Base-by-base conservation (phyloP, 805 yeast species). In the Candida montana region DNA sequence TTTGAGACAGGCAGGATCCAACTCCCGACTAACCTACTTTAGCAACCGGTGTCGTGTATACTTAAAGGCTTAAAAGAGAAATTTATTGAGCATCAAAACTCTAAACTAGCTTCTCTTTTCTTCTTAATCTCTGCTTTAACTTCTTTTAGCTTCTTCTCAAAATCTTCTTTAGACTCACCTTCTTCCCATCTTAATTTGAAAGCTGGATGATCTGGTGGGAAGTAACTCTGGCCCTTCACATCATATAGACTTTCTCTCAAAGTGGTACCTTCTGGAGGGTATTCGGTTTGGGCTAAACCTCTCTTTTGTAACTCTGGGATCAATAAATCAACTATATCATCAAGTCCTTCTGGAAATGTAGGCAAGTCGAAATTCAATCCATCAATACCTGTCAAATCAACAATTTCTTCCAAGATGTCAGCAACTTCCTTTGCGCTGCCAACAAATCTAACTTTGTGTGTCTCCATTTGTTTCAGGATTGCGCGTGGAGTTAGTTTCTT, bases 311-410 rank as follows among this genome's bases (percentile, higher is more conserved):
- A n/a, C n/a, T n/a, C n/a, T n/a, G 73, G 72, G 15, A 68, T n/a
- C 31, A 68, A 51, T 18, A 50, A 46, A 16, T 68, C 64, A 18
- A 67, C 64, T 18, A 68, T 46, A 17, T 69, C 72, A 45, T 67
- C 67, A 43, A 61, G 64, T 12, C 63, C 47, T 9, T 61, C 65
- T 23, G 74, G 74, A 11, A 54, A 46, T 12, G 61, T 50, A 3
- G 69, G 60, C 46, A 65, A 61, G 3, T 65, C 63, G 34, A 69
- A 55, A 40, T 69, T 69, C 49, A 70, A 69, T 3, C 45, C 45
- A 33, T 41, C 45, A 33, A 41, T 17, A 18, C 37, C 45, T 16
- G 37, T 31, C 3, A 31, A 35, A 10, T 33, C 32, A 17, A 41
- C 35, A 37, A 33, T 24, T 33, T 20, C 17, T 30, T 37, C 45